A percentile compares a stretch with the other conserved stretches of the same genome.
phyloP scores from a whole-genome alignment of 2,329 filamentous ascomycete genomes.

The Colletotrichum tropicale region DNA sequence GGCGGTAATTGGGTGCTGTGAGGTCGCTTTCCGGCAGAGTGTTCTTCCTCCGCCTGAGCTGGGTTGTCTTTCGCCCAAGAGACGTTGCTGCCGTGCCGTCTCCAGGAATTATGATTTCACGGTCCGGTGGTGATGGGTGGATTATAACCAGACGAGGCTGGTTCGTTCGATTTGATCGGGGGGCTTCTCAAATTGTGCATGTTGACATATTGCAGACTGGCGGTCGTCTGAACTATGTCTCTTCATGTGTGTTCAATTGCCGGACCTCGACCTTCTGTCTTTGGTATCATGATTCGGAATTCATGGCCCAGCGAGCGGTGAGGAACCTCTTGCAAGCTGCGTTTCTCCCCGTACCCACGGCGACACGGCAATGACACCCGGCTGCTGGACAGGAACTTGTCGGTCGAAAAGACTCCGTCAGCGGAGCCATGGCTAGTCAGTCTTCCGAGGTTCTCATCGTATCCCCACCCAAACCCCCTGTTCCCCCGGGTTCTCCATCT shows the following conservation, averaged over 20 bases:
- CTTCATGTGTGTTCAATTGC: neutral
- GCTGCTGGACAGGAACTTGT: neutral
- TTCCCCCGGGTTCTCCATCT: neutral
- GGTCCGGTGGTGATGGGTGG: neutral
- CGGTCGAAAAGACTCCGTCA: neutral
- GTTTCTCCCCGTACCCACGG: neutral
- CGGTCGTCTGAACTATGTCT: neutral
- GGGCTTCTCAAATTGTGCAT: neutral
- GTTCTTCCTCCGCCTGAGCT: neutral
- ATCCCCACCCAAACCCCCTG: neutral
- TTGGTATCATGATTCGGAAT: neutral
- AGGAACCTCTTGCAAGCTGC: neutral
- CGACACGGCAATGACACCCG: neutral
- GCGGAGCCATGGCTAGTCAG: neutral
- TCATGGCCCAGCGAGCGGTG: neutral
- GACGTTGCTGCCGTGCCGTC: neutral
- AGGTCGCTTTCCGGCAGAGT: conserved; percentile 5
- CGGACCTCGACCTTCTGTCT: neutral
- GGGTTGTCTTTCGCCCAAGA: neutral
- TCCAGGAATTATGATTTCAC: conserved; percentile 8
- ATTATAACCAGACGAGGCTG: neutral
- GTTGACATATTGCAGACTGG: neutral
- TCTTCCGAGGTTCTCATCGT: neutral
- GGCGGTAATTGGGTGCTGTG: conserved; percentile 13
- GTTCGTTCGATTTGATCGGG: neutral